Evolutionary conservation across 2,329 filamentous ascomycete genomes (phyloP).

Genomic region (Periglandula ipomoeae): DNA sequence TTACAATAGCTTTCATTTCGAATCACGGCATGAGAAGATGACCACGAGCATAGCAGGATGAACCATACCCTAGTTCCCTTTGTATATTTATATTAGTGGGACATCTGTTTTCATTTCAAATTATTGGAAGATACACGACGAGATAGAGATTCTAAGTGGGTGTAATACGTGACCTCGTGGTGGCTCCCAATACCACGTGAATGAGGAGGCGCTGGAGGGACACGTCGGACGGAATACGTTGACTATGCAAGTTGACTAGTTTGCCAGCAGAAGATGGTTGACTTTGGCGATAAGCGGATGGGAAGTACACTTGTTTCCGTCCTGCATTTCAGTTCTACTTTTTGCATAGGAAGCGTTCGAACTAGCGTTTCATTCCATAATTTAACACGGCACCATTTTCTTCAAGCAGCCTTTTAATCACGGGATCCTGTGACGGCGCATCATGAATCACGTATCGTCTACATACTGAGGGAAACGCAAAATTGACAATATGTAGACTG

Average conservation of each 20-base stretch:
- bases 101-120: neutral
- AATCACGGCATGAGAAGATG: constrained; percentile 11
- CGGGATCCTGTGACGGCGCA: neutral
- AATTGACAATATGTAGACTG: neutral
- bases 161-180: neutral
- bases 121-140: constrained; percentile 1
- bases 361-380: neutral
- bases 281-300: neutral
- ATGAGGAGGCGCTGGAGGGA: neutral
- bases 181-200: neutral
- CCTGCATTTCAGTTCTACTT: constrained; percentile 1
- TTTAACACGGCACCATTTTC: neutral
- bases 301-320: neutral
- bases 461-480: neutral
- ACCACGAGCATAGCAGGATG: constrained; percentile 9
- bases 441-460: neutral
- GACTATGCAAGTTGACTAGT: neutral
- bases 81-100: constrained; percentile 6
- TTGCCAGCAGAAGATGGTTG: neutral
- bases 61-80: constrained; percentile 9
- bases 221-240: neutral
- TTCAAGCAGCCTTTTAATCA: neutral
- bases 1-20: constrained; percentile 10
- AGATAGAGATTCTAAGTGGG: neutral
- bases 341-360: constrained; percentile 7